Evolutionary conservation across 495 filamentous ascomycete genomes (phyloP).

Genomic region (Aspergillus haitiensis): DNA sequence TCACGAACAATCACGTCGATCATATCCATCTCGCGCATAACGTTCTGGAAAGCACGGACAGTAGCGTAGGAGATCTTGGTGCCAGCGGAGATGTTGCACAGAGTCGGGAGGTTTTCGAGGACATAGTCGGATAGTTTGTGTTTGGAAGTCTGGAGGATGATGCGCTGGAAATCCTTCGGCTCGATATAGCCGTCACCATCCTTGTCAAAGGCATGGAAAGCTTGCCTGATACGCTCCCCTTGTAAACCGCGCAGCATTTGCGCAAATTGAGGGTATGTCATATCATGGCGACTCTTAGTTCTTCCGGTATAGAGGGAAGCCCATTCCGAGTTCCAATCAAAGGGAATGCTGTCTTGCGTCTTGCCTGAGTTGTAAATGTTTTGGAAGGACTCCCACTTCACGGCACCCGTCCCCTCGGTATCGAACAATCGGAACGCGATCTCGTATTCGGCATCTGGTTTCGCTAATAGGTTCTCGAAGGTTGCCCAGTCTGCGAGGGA

Average conservation of each 20-base stretch:
- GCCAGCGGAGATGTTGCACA: conserved; percentile 91
- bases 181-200: conserved; percentile 97
- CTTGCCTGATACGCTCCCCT: conserved; percentile 91
- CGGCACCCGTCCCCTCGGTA: conserved; percentile 70
- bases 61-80: conserved; percentile 97
- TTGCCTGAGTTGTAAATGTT: conserved; percentile 80
- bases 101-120: conserved; percentile 85
- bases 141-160: conserved; percentile 87
- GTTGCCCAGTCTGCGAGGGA: conserved; percentile 82
- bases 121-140: conserved; percentile 98
- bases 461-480: conserved; percentile 89
- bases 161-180: conserved; percentile 92
- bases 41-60: conserved; percentile 94
- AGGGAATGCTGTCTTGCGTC: conserved; percentile 76
- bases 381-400: conserved; percentile 86
- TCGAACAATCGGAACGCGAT: conserved; percentile 98
- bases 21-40: conserved; percentile 96
- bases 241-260: conserved; percentile 97
- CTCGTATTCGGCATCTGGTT: conserved; percentile 97
- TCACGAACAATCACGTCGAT: conserved; percentile 88
- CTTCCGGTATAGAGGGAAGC: conserved; percentile 90
- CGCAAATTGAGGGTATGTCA: conserved; percentile 96
- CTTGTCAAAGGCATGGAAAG: conserved; percentile 89
- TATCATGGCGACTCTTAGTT: conserved; percentile 76
- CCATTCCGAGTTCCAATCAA: conserved; percentile 97